Evolutionary conservation across 495 filamentous ascomycete genomes (phyloP), one percentile per base, ranked within the genome.

Genomic region (Neurospora tetraspora): DNA sequence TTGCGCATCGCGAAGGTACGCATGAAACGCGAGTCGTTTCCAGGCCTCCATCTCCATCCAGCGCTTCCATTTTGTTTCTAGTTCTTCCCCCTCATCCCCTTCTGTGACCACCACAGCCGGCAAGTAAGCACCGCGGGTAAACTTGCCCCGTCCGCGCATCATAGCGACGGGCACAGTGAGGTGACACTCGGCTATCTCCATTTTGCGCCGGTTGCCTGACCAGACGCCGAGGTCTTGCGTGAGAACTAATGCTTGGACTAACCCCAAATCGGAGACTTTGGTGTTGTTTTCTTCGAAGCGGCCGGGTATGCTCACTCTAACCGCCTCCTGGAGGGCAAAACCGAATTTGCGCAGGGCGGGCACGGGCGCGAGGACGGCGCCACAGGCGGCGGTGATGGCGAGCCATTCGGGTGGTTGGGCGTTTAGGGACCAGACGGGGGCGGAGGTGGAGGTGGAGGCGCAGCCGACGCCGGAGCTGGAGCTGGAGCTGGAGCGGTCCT

Each of bases 161-260:
- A 79, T 59, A 1, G 75, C 68, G 74, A 80, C 73, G 61, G 80
- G 70, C 76, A 77, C 27, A 68, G 77, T 36, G 68, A 75, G 81
- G 71, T 81, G 87, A 73, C 88, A 89, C 72, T 91, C 89, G 3
- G 89, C 87, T 43, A 92, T 88, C 76, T 92, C 90, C 75, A 90
- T 91, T 74, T 89, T 89, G n/a, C 90, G 79, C 65, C 87, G 85
- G 72, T 89, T 89, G 3, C 89, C 90, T 70, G 88, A 90, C 90
- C 90, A 92, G 10, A 92, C 80, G 0, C 87, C 88, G 43, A 91
- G 81, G 69, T 90, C 87, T 5, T 90, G 82, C 1, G 82, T 77
- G 34, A 91, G 72, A 16, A 88, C 80, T 69, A 86, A 84, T 6
- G 86, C 84, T 76, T 91, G 89, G 7, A 89, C 82, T 4, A 86